These are phyloP conservation scores for Boletus bicolor DNA, from an alignment of 768 basidiomycete genomes.

Conservation along the genomic window DNA sequence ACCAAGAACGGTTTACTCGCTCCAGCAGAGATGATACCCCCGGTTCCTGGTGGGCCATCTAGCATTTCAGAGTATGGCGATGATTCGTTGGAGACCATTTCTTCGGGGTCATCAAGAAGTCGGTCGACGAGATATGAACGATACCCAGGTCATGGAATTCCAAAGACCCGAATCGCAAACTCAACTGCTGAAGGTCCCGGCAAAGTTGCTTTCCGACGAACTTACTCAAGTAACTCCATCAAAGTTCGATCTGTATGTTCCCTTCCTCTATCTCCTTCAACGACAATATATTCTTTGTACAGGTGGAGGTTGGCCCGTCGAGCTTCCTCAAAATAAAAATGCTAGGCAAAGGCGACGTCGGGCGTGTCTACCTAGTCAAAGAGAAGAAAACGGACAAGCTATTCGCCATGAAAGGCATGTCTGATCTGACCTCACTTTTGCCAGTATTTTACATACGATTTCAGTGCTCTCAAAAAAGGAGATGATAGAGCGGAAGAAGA, in stretches of 20 bases:
- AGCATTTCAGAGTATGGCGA: slow-evolving; percentile 56
- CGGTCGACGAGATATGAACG: slow-evolving; percentile 44
- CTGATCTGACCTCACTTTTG: slow-evolving; percentile 1
- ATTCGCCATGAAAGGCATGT: slow-evolving; percentile 98
- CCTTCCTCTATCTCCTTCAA: not conserved
- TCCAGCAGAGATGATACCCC: slow-evolving; percentile 59
- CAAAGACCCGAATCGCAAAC: slow-evolving; percentile 46
- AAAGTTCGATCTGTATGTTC: slow-evolving; percentile 78
- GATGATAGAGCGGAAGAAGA: slow-evolving; percentile 99
- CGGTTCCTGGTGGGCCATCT: slow-evolving; percentile 47
- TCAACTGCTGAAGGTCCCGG: slow-evolving; percentile 48
- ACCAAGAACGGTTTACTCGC: slow-evolving; percentile 79
- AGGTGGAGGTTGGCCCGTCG: slow-evolving; percentile 93
- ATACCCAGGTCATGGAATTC: slow-evolving; percentile 21
- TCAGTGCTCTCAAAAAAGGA: slow-evolving; percentile 97
- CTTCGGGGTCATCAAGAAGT: slow-evolving; percentile 69
- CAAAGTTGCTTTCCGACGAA: slow-evolving; percentile 80
- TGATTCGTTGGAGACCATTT: slow-evolving; percentile 74
- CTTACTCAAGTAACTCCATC: slow-evolving; percentile 97
- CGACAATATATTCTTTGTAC: slow-evolving; percentile 6
- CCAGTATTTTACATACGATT: slow-evolving; percentile 26
- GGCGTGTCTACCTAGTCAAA: slow-evolving; percentile 94
- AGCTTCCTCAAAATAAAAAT: slow-evolving; percentile 97
- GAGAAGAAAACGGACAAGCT: slow-evolving; percentile 97
- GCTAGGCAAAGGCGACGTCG: slow-evolving; percentile 98